Percentiles rank a stretch among this genome's conserved stretches.
These are phyloP conservation scores for Papiliotrema flavescens DNA, from an alignment of 1,284 basidiomycete genomes.

Conservation along the genomic window DNA sequence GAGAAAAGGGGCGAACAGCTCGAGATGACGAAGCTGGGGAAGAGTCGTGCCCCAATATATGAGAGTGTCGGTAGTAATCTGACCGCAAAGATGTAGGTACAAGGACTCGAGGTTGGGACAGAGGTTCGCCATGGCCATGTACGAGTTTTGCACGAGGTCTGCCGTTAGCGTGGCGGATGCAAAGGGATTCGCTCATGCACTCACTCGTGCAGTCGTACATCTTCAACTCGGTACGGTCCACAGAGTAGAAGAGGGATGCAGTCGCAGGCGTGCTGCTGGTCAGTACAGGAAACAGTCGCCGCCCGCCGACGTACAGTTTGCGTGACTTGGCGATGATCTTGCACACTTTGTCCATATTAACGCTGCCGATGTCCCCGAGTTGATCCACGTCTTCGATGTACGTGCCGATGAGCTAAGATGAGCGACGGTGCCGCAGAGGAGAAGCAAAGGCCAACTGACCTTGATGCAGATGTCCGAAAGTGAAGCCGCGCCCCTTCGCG, in stretches of 20 bases:
- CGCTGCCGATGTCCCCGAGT: conserved; percentile 75
- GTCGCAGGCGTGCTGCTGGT: conserved; percentile 64
- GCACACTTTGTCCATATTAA: conserved; percentile 77
- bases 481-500: conserved; percentile 60
- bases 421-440: too few relatives aligned
- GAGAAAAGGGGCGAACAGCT: conserved; percentile 85
- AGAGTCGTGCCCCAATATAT: conserved; percentile 63
- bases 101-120: conserved; percentile 75
- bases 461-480: conserved; percentile 75
- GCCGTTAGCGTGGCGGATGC: not conserved
- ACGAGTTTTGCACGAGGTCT: conserved; percentile 67
- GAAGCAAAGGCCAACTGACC: too few relatives aligned
- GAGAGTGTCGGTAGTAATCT: conserved; percentile 68
- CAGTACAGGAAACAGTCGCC: not conserved
- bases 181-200: conserved; percentile 24
- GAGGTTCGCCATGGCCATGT: conserved; percentile 66
- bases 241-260: conserved; percentile 76
- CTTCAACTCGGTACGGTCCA: conserved; percentile 63
- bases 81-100: conserved; percentile 82
- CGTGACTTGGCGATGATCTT: conserved; percentile 83
- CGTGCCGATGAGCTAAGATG: conserved; percentile 67
- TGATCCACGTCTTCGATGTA: conserved; percentile 89
- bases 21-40: conserved; percentile 64
- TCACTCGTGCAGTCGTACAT: conserved; percentile 89
- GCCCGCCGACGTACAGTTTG: conserved; percentile 62